phyloP scores from a whole-genome alignment of 257 asterid genomes.

The Eucommia ulmoides region DNA sequence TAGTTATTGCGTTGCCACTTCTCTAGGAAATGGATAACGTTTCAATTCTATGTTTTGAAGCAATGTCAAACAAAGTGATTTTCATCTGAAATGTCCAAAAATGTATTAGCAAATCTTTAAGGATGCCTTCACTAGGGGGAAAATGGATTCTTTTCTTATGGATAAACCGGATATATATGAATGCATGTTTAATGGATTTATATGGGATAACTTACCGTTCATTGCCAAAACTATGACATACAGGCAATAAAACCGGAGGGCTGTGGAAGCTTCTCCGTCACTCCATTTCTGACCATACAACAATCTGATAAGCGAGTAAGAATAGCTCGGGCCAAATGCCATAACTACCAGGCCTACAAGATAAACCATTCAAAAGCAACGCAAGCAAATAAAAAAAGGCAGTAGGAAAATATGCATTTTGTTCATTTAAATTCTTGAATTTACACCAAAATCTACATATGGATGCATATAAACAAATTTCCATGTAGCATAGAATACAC shows the following conservation, averaged over 20 bases:
- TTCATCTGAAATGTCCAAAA: too few relatives aligned
- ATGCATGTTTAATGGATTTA: not conserved
- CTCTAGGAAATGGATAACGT: too few relatives aligned
- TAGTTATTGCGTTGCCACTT: too few relatives aligned
- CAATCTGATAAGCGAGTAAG: slow-evolving; percentile 80
- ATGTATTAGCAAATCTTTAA: too few relatives aligned
- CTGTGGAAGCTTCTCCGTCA: slow-evolving; percentile 93
- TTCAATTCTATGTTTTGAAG: too few relatives aligned
- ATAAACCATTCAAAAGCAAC: slow-evolving; percentile 1
- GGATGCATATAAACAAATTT: not conserved
- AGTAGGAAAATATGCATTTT: not conserved
- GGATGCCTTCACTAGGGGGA: too few relatives aligned
- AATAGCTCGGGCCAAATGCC: slow-evolving; percentile 94
- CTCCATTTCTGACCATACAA: slow-evolving; percentile 94
- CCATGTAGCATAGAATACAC: not conserved
- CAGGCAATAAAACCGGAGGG: slow-evolving; percentile 65
- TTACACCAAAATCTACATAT: not conserved
- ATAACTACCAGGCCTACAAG: slow-evolving; percentile 66
- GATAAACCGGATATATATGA: too few relatives aligned
- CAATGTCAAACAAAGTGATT: too few relatives aligned
- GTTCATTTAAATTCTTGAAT: not conserved
- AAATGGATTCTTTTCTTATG: too few relatives aligned
- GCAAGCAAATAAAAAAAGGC: slow-evolving; percentile 9
- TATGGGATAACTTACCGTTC: slow-evolving; percentile 49
- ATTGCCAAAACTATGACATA: slow-evolving; percentile 79